Evolutionary conservation across 208 protist species (phyloP).

Genomic region (Phytomonas francai): DNA sequence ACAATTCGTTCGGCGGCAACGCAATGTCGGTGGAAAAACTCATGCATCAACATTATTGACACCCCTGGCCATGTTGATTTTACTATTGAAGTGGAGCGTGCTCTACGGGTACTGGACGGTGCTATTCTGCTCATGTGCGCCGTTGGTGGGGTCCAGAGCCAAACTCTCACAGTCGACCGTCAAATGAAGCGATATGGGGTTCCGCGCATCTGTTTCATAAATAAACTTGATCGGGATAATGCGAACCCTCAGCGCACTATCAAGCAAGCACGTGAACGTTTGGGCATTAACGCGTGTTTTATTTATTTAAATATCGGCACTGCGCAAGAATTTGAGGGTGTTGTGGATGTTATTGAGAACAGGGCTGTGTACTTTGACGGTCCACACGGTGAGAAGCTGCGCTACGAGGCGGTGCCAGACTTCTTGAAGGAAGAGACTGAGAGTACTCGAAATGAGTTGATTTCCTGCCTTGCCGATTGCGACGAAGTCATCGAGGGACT

Average conservation of each 20-base stretch:
- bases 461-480: constrained; percentile 92
- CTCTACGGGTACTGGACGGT: constrained; percentile 98
- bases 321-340: constrained; percentile 93
- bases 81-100: constrained; percentile 98
- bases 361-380: constrained; percentile 93
- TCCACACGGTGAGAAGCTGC: constrained; percentile 79
- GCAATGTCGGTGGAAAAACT: constrained; percentile 93
- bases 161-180: constrained; percentile 98
- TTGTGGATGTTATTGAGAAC: constrained; percentile 94
- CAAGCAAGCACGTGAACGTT: constrained; percentile 81
- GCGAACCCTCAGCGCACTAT: constrained; percentile 83
- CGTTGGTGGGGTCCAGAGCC: constrained; percentile 95
- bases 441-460: constrained; percentile 79
- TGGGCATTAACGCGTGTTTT: constrained; percentile 93
- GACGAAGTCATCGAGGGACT: constrained; percentile 92
- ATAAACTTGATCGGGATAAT: constrained; percentile 97
- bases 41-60: constrained; percentile 99
- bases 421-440: constrained; percentile 75
- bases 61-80: constrained; percentile 99
- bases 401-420: constrained; percentile 73
- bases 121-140: constrained; percentile 96
- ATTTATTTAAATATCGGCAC: constrained; percentile 97
- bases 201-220: constrained; percentile 97
- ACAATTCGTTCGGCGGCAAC: constrained; percentile 99
- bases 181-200: constrained; percentile 99